Base-by-base conservation (phyloP, 768 basidiomycete species). In the Termitomyces sp. region DNA sequence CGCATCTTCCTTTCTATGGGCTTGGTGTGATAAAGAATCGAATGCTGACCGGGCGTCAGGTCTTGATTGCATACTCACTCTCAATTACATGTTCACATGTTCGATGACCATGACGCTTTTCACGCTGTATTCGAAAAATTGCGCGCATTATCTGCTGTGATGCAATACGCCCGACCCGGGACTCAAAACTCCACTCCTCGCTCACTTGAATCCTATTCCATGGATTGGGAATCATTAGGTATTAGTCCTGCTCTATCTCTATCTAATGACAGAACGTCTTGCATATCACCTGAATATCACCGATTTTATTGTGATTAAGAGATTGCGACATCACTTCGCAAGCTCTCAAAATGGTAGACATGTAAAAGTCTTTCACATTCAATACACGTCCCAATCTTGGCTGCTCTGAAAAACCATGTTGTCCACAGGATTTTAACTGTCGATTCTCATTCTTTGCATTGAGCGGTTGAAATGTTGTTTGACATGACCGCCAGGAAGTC, bases 41-140 rank as follows among this genome's bases (percentile, higher is more conserved):
- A 73, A 75, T 74, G 74, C 87, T 88, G 81, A 88, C 77, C 80
- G 73, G 76, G 77, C 80, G 80, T 81, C 84, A 88, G 87, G 87
- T 87, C 86, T 70, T 88, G 75, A 88, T 83, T 64, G 59, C 61
- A 66, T 63, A 58, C 58, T 50, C 62, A 59, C 60, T 56, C 15
- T n/a, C 15, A 18, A 24, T 34, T 52, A 46, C 16, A 42, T 13
- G 26, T 47, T 28, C 18, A n/a, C n/a, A n/a, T n/a, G n/a, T n/a
- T n/a, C n/a, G n/a, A n/a, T n/a, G n/a, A n/a, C n/a, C 33, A 29
- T 42, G n/a, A 15, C 34, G 29, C 20, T 46, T 42, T 42, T n/a
- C 26, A 42, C 20, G 39, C 41, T 13, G 39, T 45, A 34, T 33
- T 33, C 24, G 20, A 59, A 56, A 57, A 44, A 13, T 42, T 26